phyloP scores from a whole-genome alignment of 2,329 filamentous ascomycete species.

The Alternaria longipes region DNA sequence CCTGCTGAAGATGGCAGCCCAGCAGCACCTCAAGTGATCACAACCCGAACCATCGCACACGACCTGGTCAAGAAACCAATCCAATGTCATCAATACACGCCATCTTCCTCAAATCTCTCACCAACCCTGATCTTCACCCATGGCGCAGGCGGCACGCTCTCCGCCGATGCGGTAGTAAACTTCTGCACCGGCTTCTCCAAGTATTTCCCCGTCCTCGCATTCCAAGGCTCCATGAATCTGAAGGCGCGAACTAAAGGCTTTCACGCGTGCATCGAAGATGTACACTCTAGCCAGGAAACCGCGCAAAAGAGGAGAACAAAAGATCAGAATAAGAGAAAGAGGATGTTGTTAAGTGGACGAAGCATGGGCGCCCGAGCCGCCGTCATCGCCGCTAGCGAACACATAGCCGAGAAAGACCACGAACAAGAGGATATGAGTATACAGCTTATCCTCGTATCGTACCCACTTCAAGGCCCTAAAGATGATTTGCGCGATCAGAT shows the following conservation, averaged over 20 bases:
- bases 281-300: neutral
- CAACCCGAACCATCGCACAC: slow-evolving; percentile 22
- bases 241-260: slow-evolving; percentile 51
- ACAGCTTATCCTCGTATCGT: slow-evolving; percentile 52
- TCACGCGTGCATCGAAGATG: slow-evolving; percentile 45
- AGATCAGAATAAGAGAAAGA: accelerated
- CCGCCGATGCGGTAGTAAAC: slow-evolving; percentile 49
- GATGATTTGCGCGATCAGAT: slow-evolving; percentile 51
- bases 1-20: neutral
- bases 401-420: neutral
- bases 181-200: slow-evolving; percentile 51
- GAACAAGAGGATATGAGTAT: neutral
- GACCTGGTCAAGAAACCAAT: slow-evolving; percentile 31
- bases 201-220: slow-evolving; percentile 39
- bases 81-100: slow-evolving; percentile 29
- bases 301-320: neutral
- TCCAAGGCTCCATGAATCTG: slow-evolving; percentile 56
- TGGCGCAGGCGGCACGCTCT: slow-evolving; percentile 56
- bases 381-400: slow-evolving; percentile 42
- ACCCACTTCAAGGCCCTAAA: slow-evolving; percentile 52
- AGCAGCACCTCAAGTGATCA: neutral
- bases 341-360: slow-evolving; percentile 49
- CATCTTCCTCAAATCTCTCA: neutral
- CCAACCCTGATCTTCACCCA: slow-evolving; percentile 55
- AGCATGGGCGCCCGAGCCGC: slow-evolving; percentile 58